Conservation (phyloP, 352 stramenopile species). For the Elongisporangium prolatum region DNA sequence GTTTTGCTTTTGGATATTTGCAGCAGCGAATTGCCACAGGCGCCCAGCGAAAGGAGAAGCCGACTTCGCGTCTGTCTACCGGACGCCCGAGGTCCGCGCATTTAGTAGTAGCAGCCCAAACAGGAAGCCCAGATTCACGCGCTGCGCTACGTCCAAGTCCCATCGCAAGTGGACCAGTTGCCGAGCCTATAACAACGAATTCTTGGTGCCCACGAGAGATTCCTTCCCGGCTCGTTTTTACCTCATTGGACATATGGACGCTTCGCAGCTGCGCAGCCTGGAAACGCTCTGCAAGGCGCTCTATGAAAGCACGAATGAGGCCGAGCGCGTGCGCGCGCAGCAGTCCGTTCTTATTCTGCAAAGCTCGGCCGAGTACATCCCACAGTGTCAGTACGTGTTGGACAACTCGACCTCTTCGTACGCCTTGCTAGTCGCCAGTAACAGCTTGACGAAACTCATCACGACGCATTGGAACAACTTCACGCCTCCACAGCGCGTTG, state of each 20-base stretch:
- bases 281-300: constrained; percentile 75
- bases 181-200: not conserved
- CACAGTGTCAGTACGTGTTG: constrained; percentile 98
- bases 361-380: constrained; percentile 96
- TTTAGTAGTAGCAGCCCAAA: not conserved
- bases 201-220: not conserved
- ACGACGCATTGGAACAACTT: constrained; percentile 96
- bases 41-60: not conserved
- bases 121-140: not conserved
- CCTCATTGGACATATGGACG: constrained; percentile 43
- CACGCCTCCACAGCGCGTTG: constrained; percentile 79
- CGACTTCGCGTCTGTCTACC: not conserved
- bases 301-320: constrained; percentile 75
- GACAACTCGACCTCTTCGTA: constrained; percentile 95
- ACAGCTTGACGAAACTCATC: constrained; percentile 96
- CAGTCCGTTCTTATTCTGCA: constrained; percentile 83
- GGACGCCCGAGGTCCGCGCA: not conserved
- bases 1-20: not conserved
- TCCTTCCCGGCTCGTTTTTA: not conserved
- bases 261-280: constrained; percentile 69
- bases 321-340: constrained; percentile 70
- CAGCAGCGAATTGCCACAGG: not conserved
- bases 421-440: constrained; percentile 94
- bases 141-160: not conserved
- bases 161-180: not conserved